phyloP scores from a whole-genome alignment of 495 filamentous ascomycete genomes.

The Chaetomium tenue region DNA sequence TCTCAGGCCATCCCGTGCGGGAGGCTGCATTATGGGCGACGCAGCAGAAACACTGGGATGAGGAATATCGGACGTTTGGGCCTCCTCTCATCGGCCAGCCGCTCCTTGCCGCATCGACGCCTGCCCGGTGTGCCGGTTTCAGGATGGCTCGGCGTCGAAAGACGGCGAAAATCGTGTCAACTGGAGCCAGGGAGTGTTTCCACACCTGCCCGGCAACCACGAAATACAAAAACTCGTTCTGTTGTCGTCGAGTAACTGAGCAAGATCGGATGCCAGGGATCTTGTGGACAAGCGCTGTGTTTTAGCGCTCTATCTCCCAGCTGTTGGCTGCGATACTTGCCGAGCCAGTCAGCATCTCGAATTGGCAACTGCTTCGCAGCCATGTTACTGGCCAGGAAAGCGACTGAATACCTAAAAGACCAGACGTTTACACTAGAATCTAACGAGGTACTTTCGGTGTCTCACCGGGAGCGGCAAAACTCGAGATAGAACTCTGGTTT shows the following conservation, averaged over 20 bases:
- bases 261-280: neutral
- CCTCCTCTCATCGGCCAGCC: neutral
- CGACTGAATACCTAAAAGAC: constrained; percentile 10
- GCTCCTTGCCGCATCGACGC: neutral
- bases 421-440: neutral
- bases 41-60: neutral
- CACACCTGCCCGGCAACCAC: constrained; percentile 8
- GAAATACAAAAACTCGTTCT: neutral
- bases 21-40: neutral
- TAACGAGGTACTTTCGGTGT: constrained; percentile 26
- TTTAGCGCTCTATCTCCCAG: constrained; percentile 9
- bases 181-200: neutral
- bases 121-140: constrained; percentile 12
- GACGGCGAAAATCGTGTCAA: neutral
- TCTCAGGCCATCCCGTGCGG: constrained; percentile 6
- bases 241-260: neutral
- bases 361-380: constrained; percentile 11
- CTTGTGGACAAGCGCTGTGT: constrained; percentile 12
- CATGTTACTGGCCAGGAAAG: constrained; percentile 11
- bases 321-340: neutral
- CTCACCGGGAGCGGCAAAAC: neutral
- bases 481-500: too few species aligned
- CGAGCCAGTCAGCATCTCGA: constrained; percentile 20
- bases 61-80: constrained; percentile 6
- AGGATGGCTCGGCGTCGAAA: constrained; percentile 15